These are phyloP conservation scores for Populus deltoides DNA, from an alignment of 345 rosid genomes.

Conservation along the genomic window DNA sequence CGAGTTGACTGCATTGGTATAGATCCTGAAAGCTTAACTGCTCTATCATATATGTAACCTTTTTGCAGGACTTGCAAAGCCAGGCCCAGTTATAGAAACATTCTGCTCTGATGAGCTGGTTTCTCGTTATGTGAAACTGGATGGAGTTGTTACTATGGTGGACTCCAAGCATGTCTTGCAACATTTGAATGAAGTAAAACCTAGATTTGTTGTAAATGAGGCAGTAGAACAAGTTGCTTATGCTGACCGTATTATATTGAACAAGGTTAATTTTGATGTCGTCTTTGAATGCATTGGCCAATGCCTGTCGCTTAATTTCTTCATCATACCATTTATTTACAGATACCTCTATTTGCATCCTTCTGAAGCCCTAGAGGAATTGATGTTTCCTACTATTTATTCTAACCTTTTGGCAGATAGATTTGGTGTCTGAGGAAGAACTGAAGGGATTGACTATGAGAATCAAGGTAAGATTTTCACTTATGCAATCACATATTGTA, in stretches of 20 bases:
- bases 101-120: constrained; percentile 65
- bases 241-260: constrained; percentile 72
- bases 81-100: constrained; percentile 74
- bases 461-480: constrained; percentile 46
- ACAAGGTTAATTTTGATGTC: constrained; percentile 44
- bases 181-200: constrained; percentile 66
- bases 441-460: constrained; percentile 43
- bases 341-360: background rate
- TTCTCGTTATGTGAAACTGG: constrained; percentile 52
- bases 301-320: background rate
- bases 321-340: background rate
- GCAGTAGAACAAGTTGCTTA: constrained; percentile 79
- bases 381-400: background rate
- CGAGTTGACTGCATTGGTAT: constrained; percentile 3
- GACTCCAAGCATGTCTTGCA: constrained; percentile 73
- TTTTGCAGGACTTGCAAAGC: constrained; percentile 72
- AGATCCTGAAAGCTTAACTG: background rate
- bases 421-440: constrained; percentile 57
- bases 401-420: constrained; percentile 45
- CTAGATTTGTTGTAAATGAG: constrained; percentile 72
- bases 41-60: constrained; percentile 1
- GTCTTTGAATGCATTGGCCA: background rate
- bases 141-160: constrained; percentile 77
- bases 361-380: background rate
- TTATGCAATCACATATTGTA: background rate